phyloP scores from a whole-genome alignment of 2,329 filamentous ascomycete species.

The Ceratocystis cubensis region DNA sequence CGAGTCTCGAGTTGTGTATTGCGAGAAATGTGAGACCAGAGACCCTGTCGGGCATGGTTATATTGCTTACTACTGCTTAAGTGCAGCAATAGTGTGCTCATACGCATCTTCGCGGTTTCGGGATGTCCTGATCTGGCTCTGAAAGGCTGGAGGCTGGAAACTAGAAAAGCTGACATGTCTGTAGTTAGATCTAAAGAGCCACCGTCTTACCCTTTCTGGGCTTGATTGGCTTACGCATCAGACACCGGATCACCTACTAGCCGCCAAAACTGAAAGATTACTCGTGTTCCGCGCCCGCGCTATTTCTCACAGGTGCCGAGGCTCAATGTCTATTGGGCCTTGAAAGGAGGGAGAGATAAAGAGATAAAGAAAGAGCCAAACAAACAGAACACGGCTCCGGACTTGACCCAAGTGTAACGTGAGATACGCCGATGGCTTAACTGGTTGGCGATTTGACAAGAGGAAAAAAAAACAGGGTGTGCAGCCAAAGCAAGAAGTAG shows the following conservation, averaged over 20 bases:
- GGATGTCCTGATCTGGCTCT: background rate
- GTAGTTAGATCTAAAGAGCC: background rate
- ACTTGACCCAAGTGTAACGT: background rate
- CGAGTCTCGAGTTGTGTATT: background rate
- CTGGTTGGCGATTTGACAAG: background rate
- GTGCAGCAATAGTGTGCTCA: background rate
- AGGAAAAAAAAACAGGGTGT: background rate
- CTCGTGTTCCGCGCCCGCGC: background rate
- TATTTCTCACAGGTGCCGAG: background rate
- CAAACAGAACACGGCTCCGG: background rate
- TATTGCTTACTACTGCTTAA: background rate
- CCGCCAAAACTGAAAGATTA: background rate
- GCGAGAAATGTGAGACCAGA: background rate
- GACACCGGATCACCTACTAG: background rate
- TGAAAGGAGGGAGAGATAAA: background rate
- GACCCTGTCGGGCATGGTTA: background rate
- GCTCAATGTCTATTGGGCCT: background rate
- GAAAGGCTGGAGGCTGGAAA: background rate
- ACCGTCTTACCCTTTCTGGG: background rate
- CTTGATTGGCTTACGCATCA: background rate
- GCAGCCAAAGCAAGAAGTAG: background rate
- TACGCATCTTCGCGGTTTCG: background rate
- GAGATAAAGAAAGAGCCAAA: background rate
- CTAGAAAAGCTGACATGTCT: background rate
- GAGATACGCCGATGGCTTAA: background rate